phyloP scores from a whole-genome alignment of 495 filamentous ascomycete species.

The Glonium stellatum region DNA sequence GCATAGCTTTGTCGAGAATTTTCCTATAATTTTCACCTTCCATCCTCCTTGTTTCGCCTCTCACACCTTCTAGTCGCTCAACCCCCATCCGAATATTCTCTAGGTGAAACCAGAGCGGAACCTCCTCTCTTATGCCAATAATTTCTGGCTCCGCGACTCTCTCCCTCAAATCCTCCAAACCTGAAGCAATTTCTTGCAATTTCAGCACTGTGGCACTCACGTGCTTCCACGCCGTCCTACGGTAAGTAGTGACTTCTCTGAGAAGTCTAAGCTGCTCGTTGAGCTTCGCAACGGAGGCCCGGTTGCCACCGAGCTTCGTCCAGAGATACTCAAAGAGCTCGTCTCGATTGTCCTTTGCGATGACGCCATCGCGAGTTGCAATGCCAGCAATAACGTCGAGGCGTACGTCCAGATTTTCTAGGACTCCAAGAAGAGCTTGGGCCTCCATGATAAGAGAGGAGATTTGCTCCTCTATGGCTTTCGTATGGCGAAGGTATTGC shows the following conservation, averaged over 20 bases:
- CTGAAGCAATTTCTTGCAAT: slow-evolving; percentile 57
- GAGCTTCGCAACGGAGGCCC: slow-evolving; percentile 46
- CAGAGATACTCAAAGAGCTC: slow-evolving; percentile 60
- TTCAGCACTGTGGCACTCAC: slow-evolving; percentile 55
- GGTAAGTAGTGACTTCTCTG: slow-evolving; percentile 50
- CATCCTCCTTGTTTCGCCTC: slow-evolving; percentile 47
- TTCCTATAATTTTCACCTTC: slow-evolving; percentile 51
- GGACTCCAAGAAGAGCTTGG: slow-evolving; percentile 50
- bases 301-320: slow-evolving; percentile 63
- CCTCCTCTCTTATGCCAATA: slow-evolving; percentile 40
- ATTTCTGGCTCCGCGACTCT: slow-evolving; percentile 55
- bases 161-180: slow-evolving; percentile 61
- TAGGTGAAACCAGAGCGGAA: slow-evolving; percentile 61
- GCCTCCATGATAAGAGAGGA: slow-evolving; percentile 56
- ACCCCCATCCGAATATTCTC: slow-evolving; percentile 61
- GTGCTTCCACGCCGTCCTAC: slow-evolving; percentile 52
- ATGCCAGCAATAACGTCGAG: slow-evolving; percentile 59
- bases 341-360: slow-evolving; percentile 44
- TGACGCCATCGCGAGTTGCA: slow-evolving; percentile 47
- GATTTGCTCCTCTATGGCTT: slow-evolving; percentile 59
- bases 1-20: slow-evolving; percentile 32
- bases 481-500: slow-evolving; percentile 57
- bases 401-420: slow-evolving; percentile 55
- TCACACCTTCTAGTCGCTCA: slow-evolving; percentile 54
- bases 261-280: slow-evolving; percentile 53